Conservation (phyloP, 345 rosid species). For the Fremontodendron californicum region DNA sequence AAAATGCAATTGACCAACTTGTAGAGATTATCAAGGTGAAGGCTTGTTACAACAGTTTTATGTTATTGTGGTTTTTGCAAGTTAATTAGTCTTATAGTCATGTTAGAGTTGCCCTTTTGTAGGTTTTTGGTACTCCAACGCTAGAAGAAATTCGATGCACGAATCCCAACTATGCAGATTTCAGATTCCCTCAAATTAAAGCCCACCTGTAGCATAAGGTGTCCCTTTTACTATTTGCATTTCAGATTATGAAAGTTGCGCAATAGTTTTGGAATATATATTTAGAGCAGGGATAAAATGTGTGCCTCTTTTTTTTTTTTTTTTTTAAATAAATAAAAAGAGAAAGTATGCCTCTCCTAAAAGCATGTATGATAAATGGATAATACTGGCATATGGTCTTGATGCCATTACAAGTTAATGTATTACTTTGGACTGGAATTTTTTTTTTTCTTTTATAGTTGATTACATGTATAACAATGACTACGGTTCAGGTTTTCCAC, state of each 20-base stretch:
- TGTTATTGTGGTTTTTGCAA: background rate
- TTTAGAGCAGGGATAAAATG: background rate
- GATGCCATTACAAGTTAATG: background rate
- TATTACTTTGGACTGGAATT: background rate
- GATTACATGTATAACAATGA: background rate
- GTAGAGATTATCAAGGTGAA: constrained; percentile 80
- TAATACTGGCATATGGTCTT: background rate
- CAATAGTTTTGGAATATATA: background rate
- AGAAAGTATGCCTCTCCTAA: no score
- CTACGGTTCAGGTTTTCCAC: constrained; percentile 56
- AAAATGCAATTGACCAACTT: constrained; percentile 81
- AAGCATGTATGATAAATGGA: background rate
- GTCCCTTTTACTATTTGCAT: background rate
- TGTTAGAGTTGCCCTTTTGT: constrained; percentile 20
- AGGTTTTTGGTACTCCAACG: constrained; percentile 95
- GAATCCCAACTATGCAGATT: constrained; percentile 82
- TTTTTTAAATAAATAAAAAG: background rate
- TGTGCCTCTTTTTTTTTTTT: no score
- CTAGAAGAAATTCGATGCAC: constrained; percentile 88
- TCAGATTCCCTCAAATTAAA: constrained; percentile 72
- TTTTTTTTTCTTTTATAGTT: background rate
- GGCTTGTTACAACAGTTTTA: background rate
- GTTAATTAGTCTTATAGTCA: background rate
- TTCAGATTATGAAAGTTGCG: constrained; percentile 4
- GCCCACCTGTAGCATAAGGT: constrained; percentile 95